These are phyloP conservation scores for Colletotrichum costaricense DNA, from an alignment of 2,329 filamentous ascomycete species.

Conservation along the genomic window DNA sequence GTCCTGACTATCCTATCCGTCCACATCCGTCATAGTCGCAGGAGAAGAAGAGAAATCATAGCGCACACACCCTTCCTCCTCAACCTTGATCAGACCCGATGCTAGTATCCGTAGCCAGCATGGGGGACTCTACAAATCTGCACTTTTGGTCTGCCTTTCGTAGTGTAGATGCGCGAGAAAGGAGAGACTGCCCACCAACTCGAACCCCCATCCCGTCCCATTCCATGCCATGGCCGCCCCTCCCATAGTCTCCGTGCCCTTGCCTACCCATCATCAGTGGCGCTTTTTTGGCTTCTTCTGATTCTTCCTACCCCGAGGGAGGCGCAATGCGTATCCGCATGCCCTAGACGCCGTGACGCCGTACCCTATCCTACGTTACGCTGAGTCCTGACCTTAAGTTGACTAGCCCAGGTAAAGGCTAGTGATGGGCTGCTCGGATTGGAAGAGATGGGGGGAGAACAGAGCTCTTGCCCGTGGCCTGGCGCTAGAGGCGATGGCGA, in stretches of 20 bases:
- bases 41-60: background rate
- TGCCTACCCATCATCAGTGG: conserved; percentile 28
- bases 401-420: background rate
- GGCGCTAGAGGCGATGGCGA: conserved; percentile 30
- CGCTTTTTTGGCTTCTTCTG: conserved; percentile 18
- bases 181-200: background rate
- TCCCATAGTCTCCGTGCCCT: conserved; percentile 8
- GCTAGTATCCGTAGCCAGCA: background rate
- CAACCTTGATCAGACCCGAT: background rate
- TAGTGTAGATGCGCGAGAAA: background rate
- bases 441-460: conserved; percentile 10
- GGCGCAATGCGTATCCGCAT: conserved; percentile 6
- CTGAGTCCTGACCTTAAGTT: conserved; percentile 1
- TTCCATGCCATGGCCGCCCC: background rate
- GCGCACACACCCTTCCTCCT: background rate
- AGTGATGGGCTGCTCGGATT: conserved; percentile 4
- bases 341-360: background rate
- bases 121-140: background rate
- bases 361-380: conserved; percentile 27
- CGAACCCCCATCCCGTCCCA: background rate
- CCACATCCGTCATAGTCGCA: background rate
- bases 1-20: background rate
- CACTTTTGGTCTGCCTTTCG: background rate
- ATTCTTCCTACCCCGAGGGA: background rate
- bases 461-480: background rate